phyloP scores from a whole-genome alignment of 345 rosid genomes.

The Rhodomyrtus tomentosa region DNA sequence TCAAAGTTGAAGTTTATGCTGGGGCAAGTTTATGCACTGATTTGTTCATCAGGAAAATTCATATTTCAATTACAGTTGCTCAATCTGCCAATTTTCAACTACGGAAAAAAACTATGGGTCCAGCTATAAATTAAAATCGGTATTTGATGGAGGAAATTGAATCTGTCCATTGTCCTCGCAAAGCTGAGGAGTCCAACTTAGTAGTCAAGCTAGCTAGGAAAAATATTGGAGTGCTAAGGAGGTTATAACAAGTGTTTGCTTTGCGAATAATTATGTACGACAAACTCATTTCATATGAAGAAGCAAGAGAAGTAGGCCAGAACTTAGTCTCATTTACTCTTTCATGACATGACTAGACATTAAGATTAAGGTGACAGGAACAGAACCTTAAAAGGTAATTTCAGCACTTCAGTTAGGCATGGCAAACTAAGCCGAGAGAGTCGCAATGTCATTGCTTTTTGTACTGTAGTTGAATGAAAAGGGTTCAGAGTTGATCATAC shows the following conservation, averaged over 20 bases:
- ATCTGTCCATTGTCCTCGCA: not conserved
- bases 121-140: not conserved
- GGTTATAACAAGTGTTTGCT: not conserved
- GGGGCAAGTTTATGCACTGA: not conserved
- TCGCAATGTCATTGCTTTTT: not conserved
- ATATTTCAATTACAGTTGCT: not conserved
- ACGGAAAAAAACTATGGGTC: not conserved
- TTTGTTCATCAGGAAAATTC: not conserved
- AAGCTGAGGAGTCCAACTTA: not conserved
- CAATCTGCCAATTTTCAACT: not conserved
- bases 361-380: not conserved
- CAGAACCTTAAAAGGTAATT: not conserved
- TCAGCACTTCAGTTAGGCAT: not conserved
- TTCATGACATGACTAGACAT: not conserved
- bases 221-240: not conserved
- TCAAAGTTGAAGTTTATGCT: not conserved
- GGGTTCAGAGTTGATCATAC: slow-evolving; percentile 21
- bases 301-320: not conserved
- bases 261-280: not conserved
- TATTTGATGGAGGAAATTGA: not conserved
- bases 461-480: not conserved
- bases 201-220: not conserved
- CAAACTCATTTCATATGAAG: not conserved
- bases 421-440: not conserved
- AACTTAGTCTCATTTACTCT: not conserved